Conservation (phyloP, 768 basidiomycete genomes). For the Rhodotorula kratochvilovae region DNA sequence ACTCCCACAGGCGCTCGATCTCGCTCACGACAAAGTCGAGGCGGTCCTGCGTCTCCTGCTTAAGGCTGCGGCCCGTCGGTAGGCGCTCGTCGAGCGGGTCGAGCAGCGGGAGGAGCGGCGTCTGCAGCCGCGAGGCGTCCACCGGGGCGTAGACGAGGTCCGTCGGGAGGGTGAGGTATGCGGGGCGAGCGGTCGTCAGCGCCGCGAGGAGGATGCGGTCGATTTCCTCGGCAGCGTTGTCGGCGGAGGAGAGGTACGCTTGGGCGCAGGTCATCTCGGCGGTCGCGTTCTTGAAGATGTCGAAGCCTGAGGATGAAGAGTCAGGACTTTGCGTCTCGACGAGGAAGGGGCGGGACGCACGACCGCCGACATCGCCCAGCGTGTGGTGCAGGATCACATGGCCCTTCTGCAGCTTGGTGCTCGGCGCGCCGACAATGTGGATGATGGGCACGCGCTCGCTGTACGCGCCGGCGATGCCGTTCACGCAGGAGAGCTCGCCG, state of each 20-base stretch:
- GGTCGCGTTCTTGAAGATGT: conserved; percentile 71
- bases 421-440: conserved; percentile 80
- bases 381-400: conserved; percentile 81
- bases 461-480: conserved; percentile 63
- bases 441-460: conserved; percentile 86
- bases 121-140: conserved; percentile 20
- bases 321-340: not conserved
- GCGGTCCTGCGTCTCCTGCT: conserved; percentile 38
- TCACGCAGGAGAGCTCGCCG: conserved; percentile 81
- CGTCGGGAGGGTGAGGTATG: conserved; percentile 79
- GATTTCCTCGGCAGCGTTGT: conserved; percentile 63
- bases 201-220: conserved; percentile 67
- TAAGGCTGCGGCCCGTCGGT: conserved; percentile 29
- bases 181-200: conserved; percentile 61
- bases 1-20: conserved; percentile 62
- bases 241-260: conserved; percentile 57
- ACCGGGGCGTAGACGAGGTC: conserved; percentile 61
- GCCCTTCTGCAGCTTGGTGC: conserved; percentile 64
- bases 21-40: conserved; percentile 69
- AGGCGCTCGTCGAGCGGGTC: conserved; percentile 18
- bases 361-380: conserved; percentile 62
- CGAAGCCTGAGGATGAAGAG: conserved; percentile 52
- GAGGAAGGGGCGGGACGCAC: not conserved
- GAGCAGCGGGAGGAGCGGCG: conserved; percentile 13
- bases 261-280: conserved; percentile 70